Evolutionary conservation across 352 stramenopile species (phyloP), one percentile per base, ranked within the genome.

Genomic region (Pythium plurisporium): DNA sequence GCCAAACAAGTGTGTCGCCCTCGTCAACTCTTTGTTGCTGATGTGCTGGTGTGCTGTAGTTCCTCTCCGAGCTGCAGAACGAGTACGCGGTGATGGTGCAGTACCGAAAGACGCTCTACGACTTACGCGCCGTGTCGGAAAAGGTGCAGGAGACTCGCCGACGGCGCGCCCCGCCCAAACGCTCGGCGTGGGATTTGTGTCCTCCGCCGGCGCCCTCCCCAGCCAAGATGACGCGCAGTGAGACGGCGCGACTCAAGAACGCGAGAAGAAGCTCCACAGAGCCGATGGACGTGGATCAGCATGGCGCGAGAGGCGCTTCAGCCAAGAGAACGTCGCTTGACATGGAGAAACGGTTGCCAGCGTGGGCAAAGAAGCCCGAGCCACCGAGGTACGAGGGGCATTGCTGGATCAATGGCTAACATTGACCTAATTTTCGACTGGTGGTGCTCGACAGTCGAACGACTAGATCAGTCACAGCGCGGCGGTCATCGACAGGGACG

Each of bases 71-170:
- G 14, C 59, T 87, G 1, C 65, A 87, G 62, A 33, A 47, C 23
- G 79, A 89, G 43, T 86, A 83, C 42, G 53, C 56, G 22, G 43
- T 66, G 12, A 65, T 87, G 4, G 41, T 74, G 17, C 69, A 83
- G 45, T 86, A 87, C 55, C 56, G 68, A 31, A 66, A 67, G 46
- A 68, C 64, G 36, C 60, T 89, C 40, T 50, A 84, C 22, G 59
- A 75, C 1, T 45, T 89, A 15, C 47, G 50, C 20, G 55, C 62
- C 1, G 26, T 29, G 12, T 48, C 46, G 10, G 30, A 22, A 22
- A 44, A 33, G 17, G 14, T 65, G 7, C 49, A 57, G 48, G 49
- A 68, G 30, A 46, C 64, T 41, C 44, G 55, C 11, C 57, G 46
- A 34, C 60, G 37, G 6, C 41, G 42, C 0, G 50, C 54, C 29